Evolutionary conservation across 140 eudicot species (phyloP).

Genomic region (Erigeron philadelphicus): DNA sequence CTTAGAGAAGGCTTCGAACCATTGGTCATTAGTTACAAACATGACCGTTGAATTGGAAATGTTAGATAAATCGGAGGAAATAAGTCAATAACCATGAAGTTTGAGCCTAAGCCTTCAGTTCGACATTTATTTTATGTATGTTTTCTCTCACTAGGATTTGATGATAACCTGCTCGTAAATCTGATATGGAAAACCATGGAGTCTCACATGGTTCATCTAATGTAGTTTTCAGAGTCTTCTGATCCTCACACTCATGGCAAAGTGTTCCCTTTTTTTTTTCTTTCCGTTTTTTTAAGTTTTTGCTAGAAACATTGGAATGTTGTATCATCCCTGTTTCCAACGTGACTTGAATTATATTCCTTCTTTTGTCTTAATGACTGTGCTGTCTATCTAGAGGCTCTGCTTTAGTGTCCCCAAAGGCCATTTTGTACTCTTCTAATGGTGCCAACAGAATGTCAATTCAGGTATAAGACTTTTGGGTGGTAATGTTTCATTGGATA

Average conservation of each 20-base stretch:
- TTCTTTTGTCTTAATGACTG: neutral
- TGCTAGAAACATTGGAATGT: neutral
- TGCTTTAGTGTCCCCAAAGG: neutral
- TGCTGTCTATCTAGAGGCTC: neutral
- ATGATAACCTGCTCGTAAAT: slow-evolving; percentile 6
- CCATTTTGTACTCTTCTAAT: neutral
- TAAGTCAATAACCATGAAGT: no score
- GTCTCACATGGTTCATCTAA: neutral
- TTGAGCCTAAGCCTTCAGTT: neutral
- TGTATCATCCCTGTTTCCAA: neutral
- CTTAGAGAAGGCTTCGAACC: neutral
- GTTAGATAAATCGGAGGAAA: no score
- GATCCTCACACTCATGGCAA: neutral
- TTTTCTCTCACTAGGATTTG: slow-evolving; percentile 4
- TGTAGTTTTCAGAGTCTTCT: neutral
- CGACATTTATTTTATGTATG: neutral
- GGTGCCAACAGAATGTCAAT: neutral
- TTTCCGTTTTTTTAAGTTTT: neutral
- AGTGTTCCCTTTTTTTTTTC: neutral
- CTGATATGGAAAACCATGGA: neutral
- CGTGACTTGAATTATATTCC: neutral
- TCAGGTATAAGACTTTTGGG: neutral
- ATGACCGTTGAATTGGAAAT: neutral
- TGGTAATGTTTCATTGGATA: no score
- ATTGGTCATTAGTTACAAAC: slow-evolving; percentile 1